Evolutionary conservation across 2,329 filamentous ascomycete genomes (phyloP), one percentile per base, ranked within the genome.

Genomic region (Coleophoma crateriformis): DNA sequence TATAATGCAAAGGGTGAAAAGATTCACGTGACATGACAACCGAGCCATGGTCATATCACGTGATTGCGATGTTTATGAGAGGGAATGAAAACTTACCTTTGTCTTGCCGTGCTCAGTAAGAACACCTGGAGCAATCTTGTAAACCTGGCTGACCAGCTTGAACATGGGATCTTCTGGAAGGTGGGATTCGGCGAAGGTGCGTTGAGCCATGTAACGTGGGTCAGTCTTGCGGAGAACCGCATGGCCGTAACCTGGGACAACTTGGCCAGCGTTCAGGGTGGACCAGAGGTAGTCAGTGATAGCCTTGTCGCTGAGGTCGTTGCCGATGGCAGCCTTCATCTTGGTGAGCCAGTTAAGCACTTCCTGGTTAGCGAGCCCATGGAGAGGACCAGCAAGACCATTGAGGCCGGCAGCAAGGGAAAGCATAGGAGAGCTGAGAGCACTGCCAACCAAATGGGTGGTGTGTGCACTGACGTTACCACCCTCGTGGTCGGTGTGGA

Each of bases 91-190:
- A 4, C 17, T 19, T 41, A 41, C 38, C 88, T 97, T 97, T 81
- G 92, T 97, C 89, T 99, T 99, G 78, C 94, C 94, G 80, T 99
- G 94, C 85, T 99, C 90, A 61, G 94, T 99, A 71, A 99, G 81
- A 65, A 99, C 94, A 67, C 87, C 88, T 59, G 94, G 94, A 58
- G 94, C 94, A 66, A 99, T 97, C 89, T 99, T 99, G 88, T 97
- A 99, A 64, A 99, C 94, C 80, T 99, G 94, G 82, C 88, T 95
- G 77, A 99, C 94, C 63, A 99, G 88, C 84, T 99, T 90, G 89
- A 96, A 99, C 46, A 15, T 39, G 37, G 45, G 45, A 33, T 46
- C 42, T 40, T 49, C 47, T 45, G 47, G 38, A 22, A 46, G 39
- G 27, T 48, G 46, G 22, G 37, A 47, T 70, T 65, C 62, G 42